Evolutionary conservation across 2,329 filamentous ascomycete species (phyloP).

Genomic region (Coniochaeta prunicola): DNA sequence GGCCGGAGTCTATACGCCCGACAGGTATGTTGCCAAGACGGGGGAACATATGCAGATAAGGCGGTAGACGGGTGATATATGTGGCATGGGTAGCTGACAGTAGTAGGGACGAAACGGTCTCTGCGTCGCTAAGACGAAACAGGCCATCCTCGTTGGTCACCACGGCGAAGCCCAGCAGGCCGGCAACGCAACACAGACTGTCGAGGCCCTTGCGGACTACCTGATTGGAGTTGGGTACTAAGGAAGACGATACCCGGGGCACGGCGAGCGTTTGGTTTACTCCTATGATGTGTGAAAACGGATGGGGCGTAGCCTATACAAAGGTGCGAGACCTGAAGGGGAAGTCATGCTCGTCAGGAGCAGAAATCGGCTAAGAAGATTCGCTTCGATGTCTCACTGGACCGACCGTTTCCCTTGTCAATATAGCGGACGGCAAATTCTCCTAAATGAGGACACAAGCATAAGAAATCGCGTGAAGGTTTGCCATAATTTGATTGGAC

Average conservation of each 20-base stretch:
- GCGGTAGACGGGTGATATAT: neutral
- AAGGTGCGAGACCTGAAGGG: neutral
- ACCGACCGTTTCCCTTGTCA: neutral
- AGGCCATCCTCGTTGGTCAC: slow-evolving; percentile 84
- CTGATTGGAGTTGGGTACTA: slow-evolving; percentile 74
- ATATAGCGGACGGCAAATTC: neutral
- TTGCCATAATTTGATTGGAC: neutral
- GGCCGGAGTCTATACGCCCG: slow-evolving; percentile 78
- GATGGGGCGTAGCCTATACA: neutral
- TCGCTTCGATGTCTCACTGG: neutral
- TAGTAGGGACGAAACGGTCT: slow-evolving; percentile 68
- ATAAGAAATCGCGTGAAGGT: neutral
- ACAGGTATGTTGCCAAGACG: slow-evolving; percentile 51
- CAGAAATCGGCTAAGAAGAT: neutral
- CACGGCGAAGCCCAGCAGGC: slow-evolving; percentile 69
- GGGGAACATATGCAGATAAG: neutral
- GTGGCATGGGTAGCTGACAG: neutral
- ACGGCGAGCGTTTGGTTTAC: slow-evolving; percentile 9
- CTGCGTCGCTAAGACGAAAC: slow-evolving; percentile 75
- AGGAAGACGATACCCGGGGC: slow-evolving; percentile 13
- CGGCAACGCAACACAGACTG: slow-evolving; percentile 68
- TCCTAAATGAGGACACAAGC: neutral
- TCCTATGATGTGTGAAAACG: slow-evolving; percentile 6
- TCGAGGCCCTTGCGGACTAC: slow-evolving; percentile 83
- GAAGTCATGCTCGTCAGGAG: neutral